Conservation (phyloP, 2,329 filamentous ascomycete genomes). For the Phialophora tarda region DNA sequence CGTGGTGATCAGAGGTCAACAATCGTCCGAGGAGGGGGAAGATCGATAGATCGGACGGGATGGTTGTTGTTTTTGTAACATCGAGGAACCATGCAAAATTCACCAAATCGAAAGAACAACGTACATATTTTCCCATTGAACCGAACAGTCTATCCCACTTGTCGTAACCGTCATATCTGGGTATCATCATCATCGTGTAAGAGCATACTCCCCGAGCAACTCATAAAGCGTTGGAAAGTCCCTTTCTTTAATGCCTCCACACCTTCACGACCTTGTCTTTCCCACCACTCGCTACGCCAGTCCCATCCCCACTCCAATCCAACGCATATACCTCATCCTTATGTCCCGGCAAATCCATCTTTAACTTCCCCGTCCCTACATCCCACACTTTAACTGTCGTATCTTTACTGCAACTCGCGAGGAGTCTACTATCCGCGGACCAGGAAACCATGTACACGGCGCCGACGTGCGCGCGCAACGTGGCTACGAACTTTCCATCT, state of each 20-base stretch:
- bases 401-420: constrained; percentile 89
- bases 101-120: constrained; percentile 21
- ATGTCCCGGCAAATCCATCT: constrained; percentile 83
- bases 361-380: constrained; percentile 80
- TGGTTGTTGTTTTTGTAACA: constrained; percentile 32
- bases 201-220: not conserved
- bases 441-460: constrained; percentile 93
- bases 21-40: constrained; percentile 1
- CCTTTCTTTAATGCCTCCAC: constrained; percentile 61
- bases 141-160: not conserved
- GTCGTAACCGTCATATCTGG: not conserved
- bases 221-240: constrained; percentile 5
- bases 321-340: constrained; percentile 92
- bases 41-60: constrained; percentile 10
- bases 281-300: constrained; percentile 86
- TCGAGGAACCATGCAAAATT: constrained; percentile 28
- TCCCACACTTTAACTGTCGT: constrained; percentile 96
- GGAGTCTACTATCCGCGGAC: constrained; percentile 84
- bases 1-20: not conserved
- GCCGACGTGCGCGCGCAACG: constrained; percentile 84
- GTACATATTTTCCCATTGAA: constrained; percentile 25
- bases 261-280: constrained; percentile 80
- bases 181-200: constrained; percentile 6
- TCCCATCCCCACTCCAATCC: constrained; percentile 92
- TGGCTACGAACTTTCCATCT: constrained; percentile 83